phyloP scores from a whole-genome alignment of 2,329 filamentous ascomycete species.

The Coniochaeta sp. region DNA sequence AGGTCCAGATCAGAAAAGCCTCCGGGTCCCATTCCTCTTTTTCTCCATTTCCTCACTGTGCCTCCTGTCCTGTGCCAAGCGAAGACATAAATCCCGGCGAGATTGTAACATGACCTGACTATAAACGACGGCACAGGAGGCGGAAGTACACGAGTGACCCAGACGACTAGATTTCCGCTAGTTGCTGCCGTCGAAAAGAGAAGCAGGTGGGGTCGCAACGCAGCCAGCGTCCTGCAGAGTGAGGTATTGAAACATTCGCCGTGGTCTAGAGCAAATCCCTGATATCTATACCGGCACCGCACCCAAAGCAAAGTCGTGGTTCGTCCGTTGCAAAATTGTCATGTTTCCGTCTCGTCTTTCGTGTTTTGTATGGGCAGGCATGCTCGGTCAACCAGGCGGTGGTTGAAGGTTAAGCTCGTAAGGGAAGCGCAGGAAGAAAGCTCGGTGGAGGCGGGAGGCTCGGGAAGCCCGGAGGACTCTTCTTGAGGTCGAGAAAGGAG shows the following conservation, averaged over 20 bases:
- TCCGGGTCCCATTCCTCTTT: background rate
- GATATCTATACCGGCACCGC: background rate
- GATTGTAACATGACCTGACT: background rate
- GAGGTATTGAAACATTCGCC: background rate
- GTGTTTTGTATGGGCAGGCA: background rate
- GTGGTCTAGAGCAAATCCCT: background rate
- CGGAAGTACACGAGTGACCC: background rate
- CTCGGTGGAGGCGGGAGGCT: background rate
- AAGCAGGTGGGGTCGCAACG: background rate
- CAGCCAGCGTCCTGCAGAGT: background rate
- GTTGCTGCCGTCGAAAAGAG: background rate
- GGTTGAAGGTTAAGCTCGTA: background rate
- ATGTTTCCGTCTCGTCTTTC: constrained; percentile 1
- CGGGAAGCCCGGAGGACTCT: background rate
- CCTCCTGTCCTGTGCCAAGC: background rate
- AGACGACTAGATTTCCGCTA: background rate
- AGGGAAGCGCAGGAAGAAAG: background rate
- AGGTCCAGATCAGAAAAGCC: background rate
- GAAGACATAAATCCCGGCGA: background rate
- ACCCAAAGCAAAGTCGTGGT: background rate
- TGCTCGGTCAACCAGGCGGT: background rate
- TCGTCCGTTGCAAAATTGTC: background rate
- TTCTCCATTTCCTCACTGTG: background rate
- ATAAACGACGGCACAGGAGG: background rate
- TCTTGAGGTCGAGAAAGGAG: background rate